Conservation (phyloP, 2,329 filamentous ascomycete genomes). For the Cladosporium velox region DNA sequence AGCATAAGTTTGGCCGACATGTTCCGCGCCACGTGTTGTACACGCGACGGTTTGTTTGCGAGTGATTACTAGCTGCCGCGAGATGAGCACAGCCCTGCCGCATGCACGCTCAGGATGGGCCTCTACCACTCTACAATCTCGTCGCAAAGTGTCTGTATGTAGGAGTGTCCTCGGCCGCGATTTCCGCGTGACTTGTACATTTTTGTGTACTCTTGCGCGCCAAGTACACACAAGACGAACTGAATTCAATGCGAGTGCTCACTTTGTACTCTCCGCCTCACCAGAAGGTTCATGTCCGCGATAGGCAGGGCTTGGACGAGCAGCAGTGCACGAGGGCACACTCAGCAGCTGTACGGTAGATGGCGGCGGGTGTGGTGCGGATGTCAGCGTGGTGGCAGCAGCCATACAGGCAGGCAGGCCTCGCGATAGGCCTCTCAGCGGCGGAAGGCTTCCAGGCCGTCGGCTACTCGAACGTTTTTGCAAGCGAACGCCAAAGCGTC, state of each 20-base stretch:
- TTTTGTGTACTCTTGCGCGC: background rate
- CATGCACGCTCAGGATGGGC: background rate
- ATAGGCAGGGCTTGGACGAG: conserved; percentile 3
- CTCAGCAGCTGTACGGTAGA: background rate
- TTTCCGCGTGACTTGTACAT: background rate
- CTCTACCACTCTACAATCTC: background rate
- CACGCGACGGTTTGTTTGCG: background rate
- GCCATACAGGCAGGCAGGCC: background rate
- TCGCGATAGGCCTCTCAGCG: background rate
- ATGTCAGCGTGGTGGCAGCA: background rate
- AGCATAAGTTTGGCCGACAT: background rate
- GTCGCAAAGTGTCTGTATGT: background rate
- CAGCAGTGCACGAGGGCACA: background rate
- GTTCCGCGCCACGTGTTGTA: background rate
- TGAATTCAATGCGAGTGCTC: background rate
- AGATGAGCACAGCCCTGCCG: background rate
- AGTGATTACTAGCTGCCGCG: background rate
- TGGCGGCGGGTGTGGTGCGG: background rate
- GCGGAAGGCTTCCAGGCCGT: conserved; percentile 7
- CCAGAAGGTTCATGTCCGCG: background rate
- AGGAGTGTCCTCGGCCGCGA: background rate
- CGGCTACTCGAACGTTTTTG: background rate
- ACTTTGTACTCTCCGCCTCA: background rate
- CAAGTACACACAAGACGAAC: background rate
- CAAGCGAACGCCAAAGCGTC: background rate